These are phyloP conservation scores for Cryptococcus neoformans DNA, from an alignment of 1,284 basidiomycete genomes.

Conservation along the genomic window DNA sequence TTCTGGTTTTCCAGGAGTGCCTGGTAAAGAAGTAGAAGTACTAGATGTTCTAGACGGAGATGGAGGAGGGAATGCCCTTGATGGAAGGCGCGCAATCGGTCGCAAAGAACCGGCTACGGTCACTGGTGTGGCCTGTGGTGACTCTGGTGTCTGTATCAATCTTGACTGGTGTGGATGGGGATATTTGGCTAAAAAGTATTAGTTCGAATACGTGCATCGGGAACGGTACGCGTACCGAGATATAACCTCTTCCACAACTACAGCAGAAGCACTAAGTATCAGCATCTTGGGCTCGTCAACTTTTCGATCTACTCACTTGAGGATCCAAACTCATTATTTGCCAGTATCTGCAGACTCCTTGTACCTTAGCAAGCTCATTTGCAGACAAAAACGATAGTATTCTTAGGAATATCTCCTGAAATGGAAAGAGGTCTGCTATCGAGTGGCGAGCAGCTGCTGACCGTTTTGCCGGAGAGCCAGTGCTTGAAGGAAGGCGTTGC, in stretches of 20 bases:
- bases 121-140: slow-evolving; percentile 8
- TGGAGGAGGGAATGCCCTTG: slow-evolving; percentile 45
- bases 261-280: neutral
- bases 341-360: slow-evolving; percentile 43
- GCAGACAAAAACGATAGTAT: slow-evolving; percentile 41
- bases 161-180: slow-evolving; percentile 46
- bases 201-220: neutral
- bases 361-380: slow-evolving; percentile 35
- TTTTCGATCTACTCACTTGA: slow-evolving; percentile 25
- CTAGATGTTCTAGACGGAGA: slow-evolving; percentile 33
- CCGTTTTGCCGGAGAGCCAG: too few relatives aligned
- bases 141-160: slow-evolving; percentile 8
- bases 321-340: slow-evolving; percentile 42
- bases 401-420: slow-evolving; percentile 48
- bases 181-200: slow-evolving; percentile 27
- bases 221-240: slow-evolving; percentile 24
- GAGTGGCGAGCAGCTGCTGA: too few relatives aligned
- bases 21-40: slow-evolving; percentile 1
- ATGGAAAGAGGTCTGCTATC: slow-evolving; percentile 31
- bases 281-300: too few relatives aligned
- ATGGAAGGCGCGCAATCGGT: slow-evolving; percentile 40
- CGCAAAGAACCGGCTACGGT: slow-evolving; percentile 15
- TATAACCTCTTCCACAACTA: slow-evolving; percentile 46
- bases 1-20: neutral
- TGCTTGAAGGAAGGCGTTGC: too few relatives aligned